Percentiles rank a stretch among this genome's conserved stretches.
phyloP scores from a whole-genome alignment of 1,139 yeast species.

The Saccharomyces pastorianus region DNA sequence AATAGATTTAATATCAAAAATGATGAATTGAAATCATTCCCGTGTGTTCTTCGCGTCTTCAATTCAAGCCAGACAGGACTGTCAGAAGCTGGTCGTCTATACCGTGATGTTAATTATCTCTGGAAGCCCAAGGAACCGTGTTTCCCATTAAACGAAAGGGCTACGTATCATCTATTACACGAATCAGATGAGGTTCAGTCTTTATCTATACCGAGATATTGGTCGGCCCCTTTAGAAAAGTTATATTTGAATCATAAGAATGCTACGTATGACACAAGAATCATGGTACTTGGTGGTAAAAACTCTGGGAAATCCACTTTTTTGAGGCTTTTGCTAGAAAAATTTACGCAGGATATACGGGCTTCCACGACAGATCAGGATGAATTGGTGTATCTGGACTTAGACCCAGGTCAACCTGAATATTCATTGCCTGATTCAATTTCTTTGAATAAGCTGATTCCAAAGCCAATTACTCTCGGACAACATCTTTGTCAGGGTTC shows the following conservation, averaged over 20 bases:
- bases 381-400: slow-evolving; percentile 48
- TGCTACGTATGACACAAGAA: slow-evolving; percentile 26
- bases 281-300: slow-evolving; percentile 55
- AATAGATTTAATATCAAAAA: slow-evolving; percentile 7
- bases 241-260: slow-evolving; percentile 14
- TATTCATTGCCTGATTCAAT: slow-evolving; percentile 59
- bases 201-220: slow-evolving; percentile 18
- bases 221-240: slow-evolving; percentile 18
- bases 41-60: slow-evolving; percentile 20
- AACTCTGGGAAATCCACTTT: slow-evolving; percentile 83
- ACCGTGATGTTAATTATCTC: slow-evolving; percentile 16
- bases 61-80: slow-evolving; percentile 13
- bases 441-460: slow-evolving; percentile 25
- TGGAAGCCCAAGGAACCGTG: slow-evolving; percentile 17
- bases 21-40: slow-evolving; percentile 13
- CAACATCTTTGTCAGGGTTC: slow-evolving; percentile 22
- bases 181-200: slow-evolving; percentile 26
- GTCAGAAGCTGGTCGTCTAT: slow-evolving; percentile 10
- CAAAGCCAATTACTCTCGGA: slow-evolving; percentile 14
- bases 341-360: slow-evolving; percentile 14
- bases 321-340: slow-evolving; percentile 49
- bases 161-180: slow-evolving; percentile 23
- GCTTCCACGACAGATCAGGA: slow-evolving; percentile 6
- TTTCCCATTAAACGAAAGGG: slow-evolving; percentile 3
- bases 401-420: slow-evolving; percentile 92